Base-by-base conservation (phyloP, 331 rosid genomes). In the Quercus tomentella region DNA sequence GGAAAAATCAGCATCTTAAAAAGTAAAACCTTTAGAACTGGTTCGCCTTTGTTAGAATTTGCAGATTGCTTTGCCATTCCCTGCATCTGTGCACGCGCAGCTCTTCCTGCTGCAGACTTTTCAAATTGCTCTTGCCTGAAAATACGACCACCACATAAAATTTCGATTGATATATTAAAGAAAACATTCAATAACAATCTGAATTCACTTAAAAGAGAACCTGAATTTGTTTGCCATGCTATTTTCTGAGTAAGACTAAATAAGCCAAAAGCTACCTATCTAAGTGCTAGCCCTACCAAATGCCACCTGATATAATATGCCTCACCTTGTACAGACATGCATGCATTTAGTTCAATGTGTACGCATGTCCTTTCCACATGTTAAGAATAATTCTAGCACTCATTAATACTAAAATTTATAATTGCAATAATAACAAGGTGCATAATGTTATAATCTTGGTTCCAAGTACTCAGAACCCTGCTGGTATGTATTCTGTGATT, bases 91-190 rank as follows among this genome's bases (percentile, higher is more conserved):
- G 93, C 97, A 21, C 91, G 94, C 3, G 86, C 97, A 77, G 98
- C 99, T 80, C 90, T 80, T 79, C 97, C 99, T 18, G 97, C 92
- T 15, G 94, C 84, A 79, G 98, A 91, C 60, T 89, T 89, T 37
- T 96, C 92, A 76, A 84, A 89, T 72, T 93, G 86, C 75, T 91
- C 98, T 87, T 90, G 90, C 92, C 99, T 96, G 87, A 84, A 88
- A 66, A 60, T 10, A 70, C 7, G 76, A 80, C 26, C 54, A 76
- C 76, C 73, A 33, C 30, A 51, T 62, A 22, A 49, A 3, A 80
- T 72, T 30, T 85, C 26, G 45, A 22, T 31, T 23, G 52, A 55
- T 33, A 52, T 56, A 25, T 14, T 52, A 43, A 66, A 2, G 77
- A 72, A 75, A 7, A 43, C 76, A 67, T 25, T 18, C 33, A 8